These are phyloP conservation scores for Phaffomyces opuntiae DNA, from an alignment of 805 yeast genomes.

Conservation along the genomic window DNA sequence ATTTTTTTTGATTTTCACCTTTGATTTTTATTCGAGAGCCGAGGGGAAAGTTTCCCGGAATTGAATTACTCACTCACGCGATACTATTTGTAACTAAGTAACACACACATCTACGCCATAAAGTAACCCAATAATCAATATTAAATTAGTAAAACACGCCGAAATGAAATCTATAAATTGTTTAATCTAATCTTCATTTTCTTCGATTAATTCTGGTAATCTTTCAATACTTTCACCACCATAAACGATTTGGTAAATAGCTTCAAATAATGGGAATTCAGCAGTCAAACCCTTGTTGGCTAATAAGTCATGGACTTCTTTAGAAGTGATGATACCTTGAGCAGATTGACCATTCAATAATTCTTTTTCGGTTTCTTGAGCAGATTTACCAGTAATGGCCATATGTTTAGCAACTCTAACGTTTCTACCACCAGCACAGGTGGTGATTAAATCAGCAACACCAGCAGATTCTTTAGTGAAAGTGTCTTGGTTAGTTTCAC, in stretches of 20 bases:
- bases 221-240: constrained; percentile 67
- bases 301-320: constrained; percentile 75
- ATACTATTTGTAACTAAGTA: neutral
- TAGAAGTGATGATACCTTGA: constrained; percentile 87
- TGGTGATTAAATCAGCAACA: constrained; percentile 96
- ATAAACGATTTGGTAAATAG: constrained; percentile 76
- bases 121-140: neutral
- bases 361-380: constrained; percentile 77
- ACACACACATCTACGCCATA: neutral
- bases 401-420: constrained; percentile 83
- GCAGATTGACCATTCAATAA: constrained; percentile 93
- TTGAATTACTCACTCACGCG: too few relatives aligned
- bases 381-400: constrained; percentile 72
- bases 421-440: constrained; percentile 97
- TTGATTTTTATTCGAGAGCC: too few relatives aligned
- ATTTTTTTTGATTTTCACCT: too few relatives aligned
- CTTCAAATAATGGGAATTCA: constrained; percentile 68
- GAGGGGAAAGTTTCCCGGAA: too few relatives aligned
- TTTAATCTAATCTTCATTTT: constrained; percentile 12
- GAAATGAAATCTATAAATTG: too few relatives aligned
- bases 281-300: constrained; percentile 23
- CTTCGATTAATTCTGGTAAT: constrained; percentile 65
- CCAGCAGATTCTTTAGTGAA: constrained; percentile 94
- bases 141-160: neutral
- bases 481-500: constrained; percentile 41